phyloP scores from a whole-genome alignment of 169 alveolate genomes.

The Cryptosporidium viatorum region DNA sequence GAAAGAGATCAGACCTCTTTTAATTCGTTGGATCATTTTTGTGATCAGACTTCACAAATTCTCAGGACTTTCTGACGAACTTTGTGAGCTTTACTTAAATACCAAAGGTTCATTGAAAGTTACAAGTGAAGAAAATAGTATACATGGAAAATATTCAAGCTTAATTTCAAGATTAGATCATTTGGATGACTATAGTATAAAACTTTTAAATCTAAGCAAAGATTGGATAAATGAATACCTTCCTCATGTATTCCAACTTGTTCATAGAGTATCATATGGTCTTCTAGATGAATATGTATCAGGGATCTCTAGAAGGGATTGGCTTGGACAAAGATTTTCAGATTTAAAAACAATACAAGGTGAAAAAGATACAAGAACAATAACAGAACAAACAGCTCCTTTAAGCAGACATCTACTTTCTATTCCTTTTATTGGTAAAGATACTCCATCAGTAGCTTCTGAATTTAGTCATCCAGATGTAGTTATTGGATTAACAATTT shows the following conservation, averaged over 20 bases:
- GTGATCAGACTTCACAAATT: slow-evolving; percentile 47
- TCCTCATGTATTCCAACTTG: slow-evolving; percentile 88
- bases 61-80: slow-evolving; percentile 46
- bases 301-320: slow-evolving; percentile 11
- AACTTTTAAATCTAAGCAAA: slow-evolving; percentile 85
- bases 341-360: neutral
- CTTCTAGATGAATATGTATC: slow-evolving; percentile 29
- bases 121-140: neutral
- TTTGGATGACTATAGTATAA: slow-evolving; percentile 78
- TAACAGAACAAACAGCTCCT: slow-evolving; percentile 17
- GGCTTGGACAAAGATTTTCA: slow-evolving; percentile 25
- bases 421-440: slow-evolving; percentile 93
- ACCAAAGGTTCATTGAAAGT: neutral
- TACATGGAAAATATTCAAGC: neutral
- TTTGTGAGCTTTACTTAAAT: slow-evolving; percentile 23
- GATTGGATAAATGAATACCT: slow-evolving; percentile 89
- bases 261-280: slow-evolving; percentile 77
- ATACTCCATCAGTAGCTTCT: slow-evolving; percentile 90
- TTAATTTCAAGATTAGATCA: slow-evolving; percentile 46
- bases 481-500: slow-evolving; percentile 88
- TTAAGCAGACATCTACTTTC: slow-evolving; percentile 86
- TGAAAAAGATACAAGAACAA: no score
- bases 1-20: slow-evolving; percentile 79
- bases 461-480: slow-evolving; percentile 94
- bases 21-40: slow-evolving; percentile 80